Evolutionary conservation across 768 basidiomycete genomes (phyloP).

Genomic region (Coprinopsis strossmayeri): DNA sequence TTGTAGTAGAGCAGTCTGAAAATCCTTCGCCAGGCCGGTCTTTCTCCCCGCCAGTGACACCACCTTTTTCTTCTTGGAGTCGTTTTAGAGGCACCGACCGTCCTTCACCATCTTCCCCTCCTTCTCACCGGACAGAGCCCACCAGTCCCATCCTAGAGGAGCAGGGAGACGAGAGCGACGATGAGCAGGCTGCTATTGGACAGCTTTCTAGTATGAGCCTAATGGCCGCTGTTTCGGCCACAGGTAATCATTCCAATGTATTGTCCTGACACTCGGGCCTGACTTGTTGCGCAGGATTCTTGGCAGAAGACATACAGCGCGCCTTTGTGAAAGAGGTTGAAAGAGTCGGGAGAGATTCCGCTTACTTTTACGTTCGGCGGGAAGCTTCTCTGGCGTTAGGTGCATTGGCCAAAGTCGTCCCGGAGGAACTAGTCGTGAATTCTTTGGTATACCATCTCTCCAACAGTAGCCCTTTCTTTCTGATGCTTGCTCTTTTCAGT

Average conservation of each 20-base stretch:
- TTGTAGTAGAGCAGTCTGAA: too few species aligned
- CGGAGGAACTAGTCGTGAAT: constrained; percentile 60
- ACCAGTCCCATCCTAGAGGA: constrained; percentile 4
- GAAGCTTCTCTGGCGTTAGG: constrained; percentile 88
- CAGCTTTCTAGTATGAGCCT: constrained; percentile 89
- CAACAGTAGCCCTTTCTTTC: not conserved
- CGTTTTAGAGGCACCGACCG: not conserved
- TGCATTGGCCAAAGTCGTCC: constrained; percentile 80
- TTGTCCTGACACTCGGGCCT: not conserved
- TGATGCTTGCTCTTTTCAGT: constrained; percentile 35
- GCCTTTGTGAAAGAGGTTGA: constrained; percentile 73
- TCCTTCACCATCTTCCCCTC: not conserved
- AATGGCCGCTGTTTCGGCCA: constrained; percentile 81
- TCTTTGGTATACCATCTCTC: constrained; percentile 45
- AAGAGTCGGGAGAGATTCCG: constrained; percentile 54
- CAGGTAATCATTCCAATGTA: constrained; percentile 39
- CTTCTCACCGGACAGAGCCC: not conserved
- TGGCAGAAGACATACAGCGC: constrained; percentile 47
- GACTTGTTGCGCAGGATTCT: constrained; percentile 27
- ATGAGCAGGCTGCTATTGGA: constrained; percentile 78
- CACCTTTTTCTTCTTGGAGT: constrained; percentile 3
- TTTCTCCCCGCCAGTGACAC: constrained; percentile 19
- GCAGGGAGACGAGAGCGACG: constrained; percentile 13
- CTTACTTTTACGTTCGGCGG: constrained; percentile 68
- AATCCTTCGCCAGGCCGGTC: too few species aligned